Conservation (phyloP, 2,329 filamentous ascomycete species). For the Aspergillus alliaceus region DNA sequence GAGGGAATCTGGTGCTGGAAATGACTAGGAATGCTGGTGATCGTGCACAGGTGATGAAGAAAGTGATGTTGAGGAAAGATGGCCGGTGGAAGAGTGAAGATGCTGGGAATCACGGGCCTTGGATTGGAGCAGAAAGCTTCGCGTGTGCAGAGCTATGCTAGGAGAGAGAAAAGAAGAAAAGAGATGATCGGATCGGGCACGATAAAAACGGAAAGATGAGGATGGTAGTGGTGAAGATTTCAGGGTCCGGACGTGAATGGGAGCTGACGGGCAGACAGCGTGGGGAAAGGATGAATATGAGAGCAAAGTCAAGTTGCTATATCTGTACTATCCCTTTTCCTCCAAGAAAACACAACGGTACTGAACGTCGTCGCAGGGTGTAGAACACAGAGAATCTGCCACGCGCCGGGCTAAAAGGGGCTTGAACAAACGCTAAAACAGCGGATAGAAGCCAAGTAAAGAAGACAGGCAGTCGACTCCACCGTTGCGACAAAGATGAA, state of each 20-base stretch:
- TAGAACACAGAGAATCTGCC: constrained; percentile 15
- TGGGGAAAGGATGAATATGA: constrained; percentile 17
- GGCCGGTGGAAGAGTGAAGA: constrained; percentile 30
- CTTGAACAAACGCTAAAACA: not conserved
- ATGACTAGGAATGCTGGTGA: constrained; percentile 28
- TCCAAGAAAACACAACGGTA: constrained; percentile 15
- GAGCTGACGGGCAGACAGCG: constrained; percentile 20
- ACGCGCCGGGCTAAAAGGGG: constrained; percentile 11
- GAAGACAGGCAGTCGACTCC: not conserved
- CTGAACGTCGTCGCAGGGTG: constrained; percentile 4
- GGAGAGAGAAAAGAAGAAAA: constrained; percentile 18
- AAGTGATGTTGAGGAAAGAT: constrained; percentile 37
- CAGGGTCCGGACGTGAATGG: constrained; percentile 22
- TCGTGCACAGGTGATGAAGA: constrained; percentile 33
- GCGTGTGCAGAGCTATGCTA: constrained; percentile 23
- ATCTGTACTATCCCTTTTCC: constrained; percentile 18
- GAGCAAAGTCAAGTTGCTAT: constrained; percentile 20
- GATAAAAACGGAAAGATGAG: constrained; percentile 20
- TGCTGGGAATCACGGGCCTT: constrained; percentile 28
- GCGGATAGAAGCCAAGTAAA: not conserved
- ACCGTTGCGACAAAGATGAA: constrained; percentile 1
- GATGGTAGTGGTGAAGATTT: constrained; percentile 18
- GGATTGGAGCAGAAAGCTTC: constrained; percentile 20
- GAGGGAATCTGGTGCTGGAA: constrained; percentile 41
- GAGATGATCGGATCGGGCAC: constrained; percentile 23